Base-by-base conservation (phyloP, 306 rosid species). In the Rubus parviflorus region DNA sequence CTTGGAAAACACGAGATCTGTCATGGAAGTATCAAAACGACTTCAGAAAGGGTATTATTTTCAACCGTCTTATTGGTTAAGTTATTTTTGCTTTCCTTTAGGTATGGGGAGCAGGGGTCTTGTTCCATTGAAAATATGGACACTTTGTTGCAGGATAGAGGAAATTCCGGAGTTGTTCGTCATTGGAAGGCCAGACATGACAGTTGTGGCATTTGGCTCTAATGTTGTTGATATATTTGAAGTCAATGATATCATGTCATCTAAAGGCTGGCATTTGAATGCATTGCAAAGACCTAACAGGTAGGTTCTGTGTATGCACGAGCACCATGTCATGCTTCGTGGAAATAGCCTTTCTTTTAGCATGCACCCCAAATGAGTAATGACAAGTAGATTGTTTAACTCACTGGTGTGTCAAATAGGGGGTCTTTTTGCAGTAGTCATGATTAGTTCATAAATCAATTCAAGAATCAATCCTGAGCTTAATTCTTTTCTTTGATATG, bases 201-300 rank as follows among this genome's bases (percentile, higher is more conserved):
- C 98, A 12, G 87, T 95, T 17, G 83, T 95, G 53, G 98, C 97
- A 25, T 81, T 90, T 73, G 98, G 97, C 54, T 92, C 97, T 17
- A 70, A 86, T 35, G 89, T 89, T 76, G 48, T 95, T 37, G 97
- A 95, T 87, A 89, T 95, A 85, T 95, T 95, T 81, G 95, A 95
- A 83, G 97, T 95, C 71, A 95, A 95, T 53, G 98, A 95, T 81
- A 42, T 90, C 68, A 81, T 95, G 97, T 85, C 97, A 71, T 89
- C 97, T 68, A 92, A 91, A 88, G 98, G 97, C 72, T 95, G 98
- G 98, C 98, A 95, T 86, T 88, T 95, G 89, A 95, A 92, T 85
- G 98, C 98, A 69, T 85, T 95, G 85, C 98, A 92, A 83, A 85
- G 92, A 82, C 98, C 98, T 73, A 95, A 89, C 87, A 89, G 96